Conservation (phyloP, 2,329 filamentous ascomycete species). For the Fusarium sp. region DNA sequence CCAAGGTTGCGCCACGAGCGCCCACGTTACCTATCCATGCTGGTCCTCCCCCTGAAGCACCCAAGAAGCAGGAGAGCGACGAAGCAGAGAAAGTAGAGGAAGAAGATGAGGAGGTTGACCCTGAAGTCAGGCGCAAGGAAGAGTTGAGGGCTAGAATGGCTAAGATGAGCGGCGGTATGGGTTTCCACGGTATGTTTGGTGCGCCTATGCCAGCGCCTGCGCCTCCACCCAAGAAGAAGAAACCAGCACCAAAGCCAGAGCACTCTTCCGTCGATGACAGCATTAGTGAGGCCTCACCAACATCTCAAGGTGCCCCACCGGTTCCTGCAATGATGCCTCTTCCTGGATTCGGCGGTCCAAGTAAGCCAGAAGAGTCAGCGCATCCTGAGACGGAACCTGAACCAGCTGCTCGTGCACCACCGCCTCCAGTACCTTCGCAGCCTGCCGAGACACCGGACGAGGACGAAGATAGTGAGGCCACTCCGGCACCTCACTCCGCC, state of each 20-base stretch:
- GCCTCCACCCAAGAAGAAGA: constrained; percentile 65
- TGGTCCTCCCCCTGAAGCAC: constrained; percentile 30
- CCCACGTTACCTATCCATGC: constrained; percentile 50
- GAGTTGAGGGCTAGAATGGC: constrained; percentile 96
- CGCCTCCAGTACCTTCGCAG: constrained; percentile 47
- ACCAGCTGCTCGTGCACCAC: constrained; percentile 42
- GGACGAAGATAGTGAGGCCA: constrained; percentile 51
- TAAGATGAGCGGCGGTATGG: constrained; percentile 98
- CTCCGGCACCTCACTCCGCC: constrained; percentile 48
- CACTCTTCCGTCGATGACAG: constrained; percentile 55
- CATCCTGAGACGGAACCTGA: constrained; percentile 52
- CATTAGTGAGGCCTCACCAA: constrained; percentile 58
- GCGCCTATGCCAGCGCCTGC: constrained; percentile 73
- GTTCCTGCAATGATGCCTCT: constrained; percentile 72
- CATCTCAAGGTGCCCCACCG: constrained; percentile 60
- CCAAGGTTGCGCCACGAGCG: constrained; percentile 53
- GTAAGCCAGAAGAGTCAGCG: constrained; percentile 57
- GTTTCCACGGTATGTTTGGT: constrained; percentile 94
- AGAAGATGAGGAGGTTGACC: constrained; percentile 88
- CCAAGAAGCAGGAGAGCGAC: constrained; percentile 63
- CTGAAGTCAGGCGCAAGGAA: constrained; percentile 84
- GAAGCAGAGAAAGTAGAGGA: constrained; percentile 73
- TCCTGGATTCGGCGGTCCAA: constrained; percentile 76
- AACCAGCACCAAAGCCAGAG: constrained; percentile 56
- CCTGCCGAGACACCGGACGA: constrained; percentile 42